A percentile compares a stretch with the other conserved stretches of the same genome.
phyloP scores from a whole-genome alignment of 139 green algal species.

The Mychonastes homosphaera region DNA sequence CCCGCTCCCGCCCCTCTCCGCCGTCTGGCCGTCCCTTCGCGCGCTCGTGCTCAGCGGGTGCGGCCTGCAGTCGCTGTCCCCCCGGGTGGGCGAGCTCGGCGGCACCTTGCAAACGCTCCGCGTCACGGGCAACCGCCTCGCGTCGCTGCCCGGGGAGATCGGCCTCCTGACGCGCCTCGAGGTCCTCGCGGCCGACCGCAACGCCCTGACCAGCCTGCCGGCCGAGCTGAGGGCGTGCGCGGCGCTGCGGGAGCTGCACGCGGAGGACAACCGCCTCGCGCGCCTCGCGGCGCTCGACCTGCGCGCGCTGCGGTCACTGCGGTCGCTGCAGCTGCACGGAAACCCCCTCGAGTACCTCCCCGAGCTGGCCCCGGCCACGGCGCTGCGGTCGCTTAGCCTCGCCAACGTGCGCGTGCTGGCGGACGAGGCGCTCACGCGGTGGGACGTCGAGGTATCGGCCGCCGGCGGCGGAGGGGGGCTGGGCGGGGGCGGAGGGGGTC shows the following conservation, averaged over 20 bases:
- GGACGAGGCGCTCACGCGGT: conserved; percentile 27
- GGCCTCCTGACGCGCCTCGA: conserved; percentile 13
- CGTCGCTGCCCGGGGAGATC: too few species aligned
- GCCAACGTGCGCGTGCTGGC: conserved; percentile 52
- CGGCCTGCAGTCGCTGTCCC: conserved; percentile 36
- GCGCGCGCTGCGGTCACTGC: background rate
- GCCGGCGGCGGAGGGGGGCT: too few species aligned
- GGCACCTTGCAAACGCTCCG: too few species aligned
- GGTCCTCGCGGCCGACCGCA: conserved; percentile 38
- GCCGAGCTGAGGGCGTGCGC: conserved; percentile 54
- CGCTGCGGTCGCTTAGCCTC: conserved; percentile 64
- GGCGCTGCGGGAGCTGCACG: conserved; percentile 59
- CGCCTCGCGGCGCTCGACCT: conserved; percentile 34
- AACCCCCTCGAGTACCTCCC: conserved; percentile 93
- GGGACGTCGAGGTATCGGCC: conserved; percentile 30
- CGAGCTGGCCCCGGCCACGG: conserved; percentile 63
- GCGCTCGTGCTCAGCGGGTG: conserved; percentile 49
- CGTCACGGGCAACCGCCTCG: background rate
- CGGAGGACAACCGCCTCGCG: conserved; percentile 77
- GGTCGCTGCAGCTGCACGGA: conserved; percentile 52
- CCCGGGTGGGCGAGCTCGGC: conserved; percentile 17
- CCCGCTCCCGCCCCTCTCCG: background rate
- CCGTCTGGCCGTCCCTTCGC: conserved; percentile 26
- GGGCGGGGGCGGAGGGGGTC: background rate
- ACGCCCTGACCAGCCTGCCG: conserved; percentile 37